These are phyloP conservation scores for Globisporangium perplexum DNA, from an alignment of 352 stramenopile genomes.

Conservation along the genomic window DNA sequence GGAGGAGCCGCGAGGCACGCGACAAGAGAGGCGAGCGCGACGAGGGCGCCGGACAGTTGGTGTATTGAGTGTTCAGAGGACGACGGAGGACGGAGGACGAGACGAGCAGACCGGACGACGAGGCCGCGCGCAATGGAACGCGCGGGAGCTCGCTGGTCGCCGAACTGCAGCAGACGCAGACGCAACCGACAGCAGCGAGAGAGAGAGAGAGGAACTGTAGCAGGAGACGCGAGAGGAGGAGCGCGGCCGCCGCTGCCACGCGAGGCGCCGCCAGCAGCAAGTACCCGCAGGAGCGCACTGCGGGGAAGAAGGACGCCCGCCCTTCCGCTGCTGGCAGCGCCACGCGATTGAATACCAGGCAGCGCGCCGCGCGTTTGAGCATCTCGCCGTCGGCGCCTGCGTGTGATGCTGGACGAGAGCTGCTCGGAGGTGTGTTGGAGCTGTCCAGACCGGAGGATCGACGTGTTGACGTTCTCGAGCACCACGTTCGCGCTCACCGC, in stretches of 20 bases:
- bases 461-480: no score
- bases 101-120: neutral
- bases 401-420: no score
- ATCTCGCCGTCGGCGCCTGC: no score
- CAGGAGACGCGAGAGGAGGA: neutral
- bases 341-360: neutral
- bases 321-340: neutral
- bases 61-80: conserved; percentile 1
- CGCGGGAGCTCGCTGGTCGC: conserved; percentile 9
- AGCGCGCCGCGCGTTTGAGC: neutral
- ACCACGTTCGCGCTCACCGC: no score
- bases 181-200: neutral
- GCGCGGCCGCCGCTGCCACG: neutral
- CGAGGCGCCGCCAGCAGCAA: neutral
- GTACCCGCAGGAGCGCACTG: conserved; percentile 13
- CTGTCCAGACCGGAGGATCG: no score
- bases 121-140: conserved; percentile 36
- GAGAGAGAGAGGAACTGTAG: neutral
- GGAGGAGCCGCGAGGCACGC: neutral
- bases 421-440: no score
- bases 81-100: neutral
- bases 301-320: conserved; percentile 1
- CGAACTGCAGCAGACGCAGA: neutral
- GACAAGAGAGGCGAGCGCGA: neutral
- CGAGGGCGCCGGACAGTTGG: neutral